Base-by-base conservation (phyloP, 2,329 filamentous ascomycete genomes). In the Fusarium sp. region DNA sequence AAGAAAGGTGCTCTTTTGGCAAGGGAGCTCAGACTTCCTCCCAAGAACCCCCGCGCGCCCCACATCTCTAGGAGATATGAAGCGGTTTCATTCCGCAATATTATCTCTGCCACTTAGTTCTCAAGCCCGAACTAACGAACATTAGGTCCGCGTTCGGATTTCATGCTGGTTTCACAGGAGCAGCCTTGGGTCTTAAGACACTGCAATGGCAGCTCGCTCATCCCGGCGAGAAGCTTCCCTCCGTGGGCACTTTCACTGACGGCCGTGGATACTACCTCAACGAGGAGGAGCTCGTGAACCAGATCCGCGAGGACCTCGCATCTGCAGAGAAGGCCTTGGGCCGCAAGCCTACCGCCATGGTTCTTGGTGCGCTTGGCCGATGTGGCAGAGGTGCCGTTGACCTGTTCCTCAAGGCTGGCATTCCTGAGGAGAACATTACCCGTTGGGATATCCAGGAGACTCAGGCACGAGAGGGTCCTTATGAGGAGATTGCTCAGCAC, bases 331-430 rank as follows among this genome's bases (percentile, higher is more conserved):
- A 90, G 79, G 88, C 90, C 42, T 86, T 97, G 29, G 89, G 90
- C 79, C 82, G 83, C 31, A 91, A 93, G 77, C 95, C 95, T 6
- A 90, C 90, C 72, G 91, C 95, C 69, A 90, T 98, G 69, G 91
- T 98, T 63, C 96, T 98, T 74, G 96, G 96, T 73, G 94, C 90
- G 2, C 87, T 93, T n/a, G 92, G 94, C 45, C 91, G 95, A 75
- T 98, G 95, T 80, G 95, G 95, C 65, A 91, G 89, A 54, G 96
- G 96, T 71, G 95, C 95, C 22, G 91, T 96, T 40, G 93, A 97
- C 77, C 87, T 96, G 68, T 94, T 93, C 82, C 86, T 90, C 77
- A 91, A 92, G 83, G 92, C 92, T 16, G 95, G 95, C 66, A 74
- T 83, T 42, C 78, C 80, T 10, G 78, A 79, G 50, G 78, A 79